These are phyloP conservation scores for Auriscalpium vulgare DNA, from an alignment of 768 basidiomycete genomes.

Conservation along the genomic window DNA sequence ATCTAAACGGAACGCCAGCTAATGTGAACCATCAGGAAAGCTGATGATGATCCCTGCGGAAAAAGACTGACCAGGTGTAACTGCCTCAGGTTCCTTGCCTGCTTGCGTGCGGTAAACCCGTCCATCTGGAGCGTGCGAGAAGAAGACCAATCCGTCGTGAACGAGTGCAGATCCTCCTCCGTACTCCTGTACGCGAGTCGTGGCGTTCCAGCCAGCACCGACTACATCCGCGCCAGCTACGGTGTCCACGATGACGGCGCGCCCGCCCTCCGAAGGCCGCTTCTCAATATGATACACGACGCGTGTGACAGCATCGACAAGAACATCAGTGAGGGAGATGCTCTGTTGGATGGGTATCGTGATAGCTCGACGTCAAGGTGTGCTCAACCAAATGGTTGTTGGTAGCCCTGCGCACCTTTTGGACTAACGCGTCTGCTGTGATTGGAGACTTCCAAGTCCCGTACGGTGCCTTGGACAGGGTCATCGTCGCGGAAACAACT, in stretches of 20 bases:
- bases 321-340: slow-evolving; percentile 30
- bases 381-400: not conserved
- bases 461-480: slow-evolving; percentile 1
- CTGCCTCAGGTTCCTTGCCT: slow-evolving; percentile 31
- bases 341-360: slow-evolving; percentile 15
- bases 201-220: slow-evolving; percentile 45
- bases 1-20: slow-evolving; percentile 44
- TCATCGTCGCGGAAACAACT: no score
- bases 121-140: slow-evolving; percentile 47
- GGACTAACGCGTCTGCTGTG: slow-evolving; percentile 7
- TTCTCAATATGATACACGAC: slow-evolving; percentile 49
- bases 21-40: not conserved
- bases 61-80: slow-evolving; percentile 50
- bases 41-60: not conserved
- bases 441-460: slow-evolving; percentile 13
- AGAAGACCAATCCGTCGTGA: slow-evolving; percentile 43
- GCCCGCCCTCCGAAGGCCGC: slow-evolving; percentile 47
- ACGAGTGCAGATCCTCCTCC: slow-evolving; percentile 58
- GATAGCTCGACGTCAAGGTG: not conserved
- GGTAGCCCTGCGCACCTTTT: not conserved
- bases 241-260: slow-evolving; percentile 51
- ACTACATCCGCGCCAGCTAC: slow-evolving; percentile 42
- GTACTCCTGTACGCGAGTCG: slow-evolving; percentile 60
- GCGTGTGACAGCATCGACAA: slow-evolving; percentile 44
- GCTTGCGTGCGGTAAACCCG: slow-evolving; percentile 38